These are phyloP conservation scores for Metschnikowia gelsemii DNA, from an alignment of 805 yeast genomes.

Conservation along the genomic window DNA sequence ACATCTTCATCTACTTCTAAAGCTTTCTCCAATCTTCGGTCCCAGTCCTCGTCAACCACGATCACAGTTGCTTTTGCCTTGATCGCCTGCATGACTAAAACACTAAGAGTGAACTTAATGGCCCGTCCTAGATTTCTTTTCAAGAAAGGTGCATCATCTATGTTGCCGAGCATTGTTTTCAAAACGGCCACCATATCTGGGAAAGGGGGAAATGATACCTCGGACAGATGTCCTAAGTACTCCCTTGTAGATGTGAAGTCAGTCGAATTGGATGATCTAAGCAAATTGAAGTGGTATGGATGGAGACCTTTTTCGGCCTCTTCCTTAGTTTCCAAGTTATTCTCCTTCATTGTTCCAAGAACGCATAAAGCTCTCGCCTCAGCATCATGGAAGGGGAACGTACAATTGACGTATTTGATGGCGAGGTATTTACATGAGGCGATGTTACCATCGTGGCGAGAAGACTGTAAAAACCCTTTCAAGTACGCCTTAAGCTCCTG, in stretches of 20 bases:
- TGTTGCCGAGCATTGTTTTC: conserved; percentile 22
- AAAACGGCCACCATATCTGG: conserved; percentile 32
- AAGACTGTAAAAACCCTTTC: conserved; percentile 31
- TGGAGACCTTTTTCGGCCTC: conserved; percentile 79
- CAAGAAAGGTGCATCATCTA: conserved; percentile 28
- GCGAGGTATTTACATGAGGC: conserved; percentile 58
- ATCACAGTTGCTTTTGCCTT: conserved; percentile 53
- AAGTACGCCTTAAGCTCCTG: conserved; percentile 38
- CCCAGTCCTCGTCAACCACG: conserved; percentile 74
- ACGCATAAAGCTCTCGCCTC: conserved; percentile 67
- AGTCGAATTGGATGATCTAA: conserved; percentile 43
- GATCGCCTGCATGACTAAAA: conserved; percentile 65
- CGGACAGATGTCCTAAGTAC: conserved; percentile 41
- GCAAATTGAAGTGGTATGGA: conserved; percentile 73
- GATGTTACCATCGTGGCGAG: conserved; percentile 2
- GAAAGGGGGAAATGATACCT: conserved; percentile 56
- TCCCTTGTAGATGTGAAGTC: conserved; percentile 45
- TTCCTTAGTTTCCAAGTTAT: conserved; percentile 71
- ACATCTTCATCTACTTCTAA: conserved; percentile 60
- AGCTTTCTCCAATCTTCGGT: conserved; percentile 64
- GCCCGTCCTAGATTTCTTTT: conserved; percentile 40
- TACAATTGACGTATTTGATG: conserved; percentile 60
- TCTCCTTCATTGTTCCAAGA: conserved; percentile 55
- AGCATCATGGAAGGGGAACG: conserved; percentile 65
- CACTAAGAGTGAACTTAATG: conserved; percentile 53